A percentile compares a stretch with the other conserved stretches of the same genome.
Conservation (phyloP, 75 land plant genomes). For the Pinus albicaulis region DNA sequence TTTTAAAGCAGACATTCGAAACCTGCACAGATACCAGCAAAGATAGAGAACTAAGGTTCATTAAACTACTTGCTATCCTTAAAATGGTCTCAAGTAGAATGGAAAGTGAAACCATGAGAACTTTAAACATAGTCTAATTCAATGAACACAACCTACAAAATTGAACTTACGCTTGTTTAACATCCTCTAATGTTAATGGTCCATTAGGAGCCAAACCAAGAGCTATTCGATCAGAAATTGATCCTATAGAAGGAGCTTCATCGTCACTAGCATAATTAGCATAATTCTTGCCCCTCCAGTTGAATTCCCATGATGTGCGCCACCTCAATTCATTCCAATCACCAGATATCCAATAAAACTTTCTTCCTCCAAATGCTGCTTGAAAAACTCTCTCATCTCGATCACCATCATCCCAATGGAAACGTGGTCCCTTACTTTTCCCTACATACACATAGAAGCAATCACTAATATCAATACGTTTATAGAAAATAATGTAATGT, state of each 20-base stretch:
- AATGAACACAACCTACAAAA: not conserved
- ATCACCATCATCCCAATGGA: slow-evolving; percentile 11
- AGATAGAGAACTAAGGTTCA: not conserved
- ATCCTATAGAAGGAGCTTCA: slow-evolving; percentile 30
- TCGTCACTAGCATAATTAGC: slow-evolving; percentile 32
- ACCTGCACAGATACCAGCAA: slow-evolving; percentile 35
- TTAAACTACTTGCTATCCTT: not conserved
- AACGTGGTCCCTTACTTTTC: not conserved
- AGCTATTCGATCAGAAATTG: slow-evolving; percentile 45
- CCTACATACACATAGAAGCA: not conserved
- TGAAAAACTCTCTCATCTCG: slow-evolving; percentile 17
- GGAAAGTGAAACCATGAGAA: not conserved
- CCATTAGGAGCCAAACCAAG: slow-evolving; percentile 80
- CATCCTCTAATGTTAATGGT: slow-evolving; percentile 64
- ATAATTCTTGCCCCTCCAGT: slow-evolving; percentile 19
- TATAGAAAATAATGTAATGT: not conserved
- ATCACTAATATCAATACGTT: not conserved
- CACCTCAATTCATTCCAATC: slow-evolving; percentile 3
- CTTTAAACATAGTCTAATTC: not conserved
- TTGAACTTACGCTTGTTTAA: slow-evolving; percentile 73
- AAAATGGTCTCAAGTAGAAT: not conserved
- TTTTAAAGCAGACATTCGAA: slow-evolving; percentile 76
- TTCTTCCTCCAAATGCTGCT: slow-evolving; percentile 18
- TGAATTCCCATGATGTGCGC: slow-evolving; percentile 19
- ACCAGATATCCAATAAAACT: slow-evolving; percentile 24